Conservation (phyloP, 1,284 basidiomycete genomes). For the Cutaneotrichosporon curvatum region DNA sequence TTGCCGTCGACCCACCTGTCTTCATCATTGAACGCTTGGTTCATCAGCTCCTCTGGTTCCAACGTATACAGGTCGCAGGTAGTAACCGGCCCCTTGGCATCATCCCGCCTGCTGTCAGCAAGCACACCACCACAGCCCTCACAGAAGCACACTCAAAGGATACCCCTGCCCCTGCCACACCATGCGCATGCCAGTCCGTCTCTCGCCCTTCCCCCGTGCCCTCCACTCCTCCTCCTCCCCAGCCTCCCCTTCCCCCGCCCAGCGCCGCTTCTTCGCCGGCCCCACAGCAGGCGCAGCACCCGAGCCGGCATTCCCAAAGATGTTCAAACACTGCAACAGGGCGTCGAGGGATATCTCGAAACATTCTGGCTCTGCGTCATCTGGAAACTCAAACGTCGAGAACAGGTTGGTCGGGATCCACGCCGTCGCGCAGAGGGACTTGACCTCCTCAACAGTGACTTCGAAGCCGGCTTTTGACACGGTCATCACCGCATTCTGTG, state of each 20-base stretch:
- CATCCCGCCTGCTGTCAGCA: slow-evolving; percentile 60
- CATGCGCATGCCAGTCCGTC: slow-evolving; percentile 70
- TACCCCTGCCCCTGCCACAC: slow-evolving; percentile 70
- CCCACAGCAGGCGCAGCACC: slow-evolving; percentile 1
- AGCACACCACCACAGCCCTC: slow-evolving; percentile 38
- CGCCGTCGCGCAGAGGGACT: slow-evolving; percentile 71
- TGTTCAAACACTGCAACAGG: slow-evolving; percentile 79
- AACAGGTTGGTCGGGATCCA: slow-evolving; percentile 74
- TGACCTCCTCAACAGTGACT: slow-evolving; percentile 80
- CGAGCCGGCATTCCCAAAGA: slow-evolving; percentile 70
- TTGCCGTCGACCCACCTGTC: slow-evolving; percentile 52
- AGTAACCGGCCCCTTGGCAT: slow-evolving; percentile 73
- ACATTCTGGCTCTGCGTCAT: slow-evolving; percentile 43
- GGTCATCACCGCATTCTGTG: slow-evolving; percentile 68
- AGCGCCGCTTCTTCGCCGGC: slow-evolving; percentile 20
- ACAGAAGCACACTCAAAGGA: slow-evolving; percentile 74
- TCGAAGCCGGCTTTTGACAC: slow-evolving; percentile 64
- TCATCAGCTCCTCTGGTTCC: slow-evolving; percentile 71
- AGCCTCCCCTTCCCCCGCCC: slow-evolving; percentile 49
- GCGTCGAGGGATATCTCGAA: slow-evolving; percentile 78
- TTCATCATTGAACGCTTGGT: slow-evolving; percentile 68
- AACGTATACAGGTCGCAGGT: slow-evolving; percentile 81
- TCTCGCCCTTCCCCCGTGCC: slow-evolving; percentile 11
- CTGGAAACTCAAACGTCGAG: slow-evolving; percentile 60
- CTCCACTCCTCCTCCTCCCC: slow-evolving; percentile 46